Base-by-base conservation (phyloP, 495 filamentous ascomycete genomes). In the Penicillium silybi region DNA sequence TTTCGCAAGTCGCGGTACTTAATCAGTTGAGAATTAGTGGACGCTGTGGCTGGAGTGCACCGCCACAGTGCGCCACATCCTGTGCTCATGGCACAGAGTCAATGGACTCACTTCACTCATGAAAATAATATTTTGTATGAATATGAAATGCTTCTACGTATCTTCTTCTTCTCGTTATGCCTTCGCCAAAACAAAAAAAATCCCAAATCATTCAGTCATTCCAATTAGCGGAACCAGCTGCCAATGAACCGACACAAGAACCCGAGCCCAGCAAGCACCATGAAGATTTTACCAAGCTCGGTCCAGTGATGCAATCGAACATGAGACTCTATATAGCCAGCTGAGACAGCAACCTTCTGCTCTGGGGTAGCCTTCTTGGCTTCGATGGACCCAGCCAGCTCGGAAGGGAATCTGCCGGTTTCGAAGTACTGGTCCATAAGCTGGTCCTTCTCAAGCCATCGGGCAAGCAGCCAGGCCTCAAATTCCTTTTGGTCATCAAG, bases 381-480 rank as follows among this genome's bases (percentile, higher is more conserved):
- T n/a, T 74, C 71, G 23, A 77, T 70, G 10, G 63, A 62, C n/a
- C 69, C 70, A 2, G 68, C 78, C 20, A 80, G 56, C 18, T 82
- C 79, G 18, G 82, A 77, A 9, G 84, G 84, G 56, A 87, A 87
- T 46, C 79, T 68, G 13, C 82, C 83, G 4, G 72, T 81, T 53
- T 78, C 72, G 29, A 77, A 68, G 53, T 74, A 87, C 10, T 78
- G 50, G 18, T 85, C 82, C 17, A 87, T 61, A 11, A 87, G 63
- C 18, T 75, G 61, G 39, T 87, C 84, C 54, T 87, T 87, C 53
- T 85, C 82, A 3, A 68, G 65, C 84, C 84, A 87, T 25, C 83
- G 77, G 8, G 70, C 66, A 38, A 69, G 62, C 8, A 85, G 62
- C 84, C 84, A 87, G 17, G 63, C 59, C 41, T 79, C 76, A 55